phyloP scores from a whole-genome alignment of 108 stramenopile genomes.

The Fragilariopsis cylindrus region DNA sequence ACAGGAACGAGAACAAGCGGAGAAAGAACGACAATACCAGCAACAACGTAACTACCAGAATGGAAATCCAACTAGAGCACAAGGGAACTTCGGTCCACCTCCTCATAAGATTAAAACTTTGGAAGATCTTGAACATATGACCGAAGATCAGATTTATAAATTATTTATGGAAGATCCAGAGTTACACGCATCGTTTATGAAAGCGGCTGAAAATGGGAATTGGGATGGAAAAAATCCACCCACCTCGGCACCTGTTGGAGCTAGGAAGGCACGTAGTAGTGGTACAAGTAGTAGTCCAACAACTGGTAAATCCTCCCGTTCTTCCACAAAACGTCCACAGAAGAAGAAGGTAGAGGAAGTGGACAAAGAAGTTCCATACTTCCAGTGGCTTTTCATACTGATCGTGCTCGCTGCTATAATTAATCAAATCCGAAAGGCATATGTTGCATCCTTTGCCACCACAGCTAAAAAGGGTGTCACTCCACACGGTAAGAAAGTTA shows the following conservation, averaged over 20 bases:
- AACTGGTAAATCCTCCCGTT: conserved; percentile 4
- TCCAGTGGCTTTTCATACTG: conserved; percentile 45
- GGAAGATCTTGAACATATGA: conserved; percentile 40
- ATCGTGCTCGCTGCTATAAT: conserved; percentile 26
- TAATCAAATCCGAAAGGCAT: conserved; percentile 37
- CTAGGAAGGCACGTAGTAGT: neutral
- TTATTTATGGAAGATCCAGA: conserved; percentile 48
- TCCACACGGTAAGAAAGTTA: neutral
- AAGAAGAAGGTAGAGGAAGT: neutral
- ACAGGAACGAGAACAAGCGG: conserved; percentile 6
- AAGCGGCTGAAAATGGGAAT: conserved; percentile 2
- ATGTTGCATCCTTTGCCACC: neutral
- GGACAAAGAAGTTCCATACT: conserved; percentile 42
- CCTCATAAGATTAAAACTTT: conserved; percentile 25
- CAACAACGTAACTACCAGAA: neutral
- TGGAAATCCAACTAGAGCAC: conserved; percentile 27
- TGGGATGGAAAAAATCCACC: neutral
- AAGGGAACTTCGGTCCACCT: conserved; percentile 35
- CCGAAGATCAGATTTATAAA: conserved; percentile 34
- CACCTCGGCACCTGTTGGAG: neutral
- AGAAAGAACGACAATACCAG: conserved; percentile 23
- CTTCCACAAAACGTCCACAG: neutral
- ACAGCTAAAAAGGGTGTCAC: neutral
- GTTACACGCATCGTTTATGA: conserved; percentile 15
- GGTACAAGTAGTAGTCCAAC: neutral